Base-by-base conservation (phyloP, 1,284 basidiomycete genomes). In the Boletus sp. region DNA sequence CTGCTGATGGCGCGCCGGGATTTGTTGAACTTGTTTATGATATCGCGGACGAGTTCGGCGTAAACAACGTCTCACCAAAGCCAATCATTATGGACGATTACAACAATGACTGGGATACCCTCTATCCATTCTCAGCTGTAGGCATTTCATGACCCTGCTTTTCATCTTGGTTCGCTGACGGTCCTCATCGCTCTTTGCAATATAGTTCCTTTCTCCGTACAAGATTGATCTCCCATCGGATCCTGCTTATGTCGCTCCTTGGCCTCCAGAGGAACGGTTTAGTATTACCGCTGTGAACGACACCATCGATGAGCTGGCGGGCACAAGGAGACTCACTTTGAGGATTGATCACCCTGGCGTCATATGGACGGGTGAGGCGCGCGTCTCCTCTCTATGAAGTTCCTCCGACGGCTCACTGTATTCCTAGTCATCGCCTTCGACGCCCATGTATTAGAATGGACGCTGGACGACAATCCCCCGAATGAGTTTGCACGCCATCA, bases 391-490 rank as follows among this genome's bases (percentile, higher is more conserved):
- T 43, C n/a, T 11, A 23, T n/a, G 9, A 10, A 16, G n/a, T 17
- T 9, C 16, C 6, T 8, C 43, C 67, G 47, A 67, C 8, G 6
- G 37, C 11, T 6, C 2, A 2, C 9, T 13, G 1, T 31, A 0
- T n/a, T 27, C 16, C 8, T 30, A 85, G 94, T 93, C 2, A 84
- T 99, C 56, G 92, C 94, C 0, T 98, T 99, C 69, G 91, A 96
- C 58, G 96, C 94, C 0, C 91, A 97, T 64, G 93, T 99, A 10
- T 74, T 96, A 21, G 78, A 84, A 58, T 98, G 97, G 97, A 90
- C 84, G 35, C 80, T 95, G 44, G 90, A 93, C 69, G 79, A 88
- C 64, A 83, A 85, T 59, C 90, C 93, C 0, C 93, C 94, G 0
- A 75, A 84, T 51, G 85, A 88, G 62, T 80, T 84, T 67, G 84